phyloP scores from a whole-genome alignment of 345 rosid genomes.

The Noccaea bulbosa region DNA sequence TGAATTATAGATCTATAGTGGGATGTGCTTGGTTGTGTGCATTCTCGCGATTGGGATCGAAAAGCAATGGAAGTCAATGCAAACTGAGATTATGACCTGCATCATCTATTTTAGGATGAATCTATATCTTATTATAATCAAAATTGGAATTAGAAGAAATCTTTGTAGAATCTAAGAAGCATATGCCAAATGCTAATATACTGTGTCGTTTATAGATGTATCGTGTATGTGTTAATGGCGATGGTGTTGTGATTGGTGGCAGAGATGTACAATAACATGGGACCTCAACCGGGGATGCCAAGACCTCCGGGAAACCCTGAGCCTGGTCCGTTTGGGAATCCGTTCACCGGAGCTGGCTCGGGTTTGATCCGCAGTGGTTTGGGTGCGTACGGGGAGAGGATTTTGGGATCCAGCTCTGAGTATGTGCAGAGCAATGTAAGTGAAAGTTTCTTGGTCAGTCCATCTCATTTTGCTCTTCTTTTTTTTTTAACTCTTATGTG shows the following conservation, averaged over 20 bases:
- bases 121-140: neutral
- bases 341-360: conserved; percentile 54
- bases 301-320: conserved; percentile 45
- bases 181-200: neutral
- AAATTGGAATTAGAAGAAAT: neutral
- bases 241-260: conserved; percentile 25
- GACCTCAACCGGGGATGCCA: conserved; percentile 45
- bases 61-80: neutral
- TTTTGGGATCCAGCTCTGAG: conserved; percentile 60
- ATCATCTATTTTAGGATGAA: neutral
- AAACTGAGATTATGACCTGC: neutral
- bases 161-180: conserved; percentile 2
- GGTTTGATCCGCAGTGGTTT: conserved; percentile 57
- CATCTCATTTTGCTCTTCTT: neutral
- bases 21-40: neutral
- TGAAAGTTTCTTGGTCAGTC: neutral
- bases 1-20: conserved; percentile 18
- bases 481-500: neutral
- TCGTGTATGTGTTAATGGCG: neutral
- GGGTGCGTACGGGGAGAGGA: conserved; percentile 57
- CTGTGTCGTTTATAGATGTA: conserved; percentile 1
- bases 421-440: conserved; percentile 72
- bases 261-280: conserved; percentile 51
- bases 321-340: conserved; percentile 54
- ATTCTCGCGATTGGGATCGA: conserved; percentile 18